These are phyloP conservation scores for Fagopyrum tataricum DNA, from an alignment of 148 eudicot genomes.

Conservation along the genomic window DNA sequence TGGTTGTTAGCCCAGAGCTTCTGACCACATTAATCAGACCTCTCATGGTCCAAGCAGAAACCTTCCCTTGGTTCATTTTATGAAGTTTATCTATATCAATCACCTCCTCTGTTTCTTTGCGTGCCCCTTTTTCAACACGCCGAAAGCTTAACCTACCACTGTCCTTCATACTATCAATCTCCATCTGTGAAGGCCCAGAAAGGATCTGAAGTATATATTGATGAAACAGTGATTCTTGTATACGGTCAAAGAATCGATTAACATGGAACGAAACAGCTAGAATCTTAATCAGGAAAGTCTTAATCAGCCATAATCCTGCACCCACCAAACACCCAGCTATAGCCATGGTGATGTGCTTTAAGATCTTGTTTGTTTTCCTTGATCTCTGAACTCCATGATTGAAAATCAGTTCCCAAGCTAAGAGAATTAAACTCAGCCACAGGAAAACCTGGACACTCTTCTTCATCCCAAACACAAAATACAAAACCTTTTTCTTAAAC, in stretches of 20 bases:
- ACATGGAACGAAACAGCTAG: slow-evolving; percentile 76
- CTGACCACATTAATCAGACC: slow-evolving; percentile 60
- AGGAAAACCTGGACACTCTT: slow-evolving; percentile 54
- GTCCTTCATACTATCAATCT: slow-evolving; percentile 19
- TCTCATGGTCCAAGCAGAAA: slow-evolving; percentile 87
- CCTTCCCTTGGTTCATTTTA: slow-evolving; percentile 58
- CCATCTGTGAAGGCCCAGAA: slow-evolving; percentile 52
- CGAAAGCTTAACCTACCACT: slow-evolving; percentile 49
- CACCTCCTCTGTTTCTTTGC: slow-evolving; percentile 43
- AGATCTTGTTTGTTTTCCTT: slow-evolving; percentile 24
- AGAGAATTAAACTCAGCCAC: slow-evolving; percentile 65
- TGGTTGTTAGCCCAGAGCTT: slow-evolving; percentile 51
- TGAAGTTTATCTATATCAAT: slow-evolving; percentile 74
- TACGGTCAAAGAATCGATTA: slow-evolving; percentile 72
- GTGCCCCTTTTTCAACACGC: slow-evolving; percentile 26
- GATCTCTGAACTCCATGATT: slow-evolving; percentile 44
- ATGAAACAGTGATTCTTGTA: slow-evolving; percentile 74
- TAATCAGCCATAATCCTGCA: slow-evolving; percentile 64
- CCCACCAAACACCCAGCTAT: slow-evolving; percentile 65
- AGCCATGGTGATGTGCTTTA: slow-evolving; percentile 56
- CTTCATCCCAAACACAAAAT: slow-evolving; percentile 67
- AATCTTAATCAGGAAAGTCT: slow-evolving; percentile 60
- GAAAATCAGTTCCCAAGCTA: slow-evolving; percentile 73
- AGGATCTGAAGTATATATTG: slow-evolving; percentile 85
- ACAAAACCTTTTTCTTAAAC: slow-evolving; percentile 64